Conservation (phyloP, 73 alveolate genomes). For the Paraurostyla sp. region DNA sequence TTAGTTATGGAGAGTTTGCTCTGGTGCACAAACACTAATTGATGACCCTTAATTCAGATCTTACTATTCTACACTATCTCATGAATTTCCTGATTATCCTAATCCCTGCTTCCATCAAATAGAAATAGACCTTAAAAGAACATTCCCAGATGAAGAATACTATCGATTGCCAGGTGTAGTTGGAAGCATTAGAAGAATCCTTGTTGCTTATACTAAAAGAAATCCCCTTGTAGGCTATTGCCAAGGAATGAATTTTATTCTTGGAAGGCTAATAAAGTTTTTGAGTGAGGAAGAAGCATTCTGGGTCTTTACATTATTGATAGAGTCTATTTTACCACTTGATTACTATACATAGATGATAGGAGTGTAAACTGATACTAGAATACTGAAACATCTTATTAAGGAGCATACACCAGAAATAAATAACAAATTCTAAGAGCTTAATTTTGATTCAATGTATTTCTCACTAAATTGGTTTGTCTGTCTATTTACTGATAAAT, state of each 20-base stretch:
- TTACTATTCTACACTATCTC: conserved; percentile 17
- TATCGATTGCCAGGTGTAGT: conserved; percentile 75
- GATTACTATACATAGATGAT: conserved; percentile 82
- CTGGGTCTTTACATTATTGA: conserved; percentile 87
- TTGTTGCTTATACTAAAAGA: conserved; percentile 85
- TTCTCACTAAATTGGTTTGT: conserved; percentile 88
- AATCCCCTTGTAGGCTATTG: conserved; percentile 92
- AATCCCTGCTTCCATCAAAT: conserved; percentile 85
- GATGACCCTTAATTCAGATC: background rate
- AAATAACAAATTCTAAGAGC: conserved; percentile 63
- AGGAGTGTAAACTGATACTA: conserved; percentile 83
- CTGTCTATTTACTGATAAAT: conserved; percentile 79
- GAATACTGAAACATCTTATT: conserved; percentile 74
- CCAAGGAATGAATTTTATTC: conserved; percentile 93
- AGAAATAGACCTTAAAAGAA: conserved; percentile 88
- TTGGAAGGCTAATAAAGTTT: conserved; percentile 77
- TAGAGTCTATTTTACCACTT: conserved; percentile 85
- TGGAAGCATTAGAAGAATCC: conserved; percentile 77
- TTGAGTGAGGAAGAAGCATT: conserved; percentile 90
- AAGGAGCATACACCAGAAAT: conserved; percentile 74
- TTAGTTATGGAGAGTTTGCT: conserved; percentile 49
- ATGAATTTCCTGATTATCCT: conserved; percentile 74
- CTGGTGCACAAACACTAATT: background rate
- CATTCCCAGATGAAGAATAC: conserved; percentile 89
- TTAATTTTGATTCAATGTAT: conserved; percentile 74